Evolutionary conservation across 768 basidiomycete genomes (phyloP), one percentile per base, ranked within the genome.

Genomic region (Russula foetens): DNA sequence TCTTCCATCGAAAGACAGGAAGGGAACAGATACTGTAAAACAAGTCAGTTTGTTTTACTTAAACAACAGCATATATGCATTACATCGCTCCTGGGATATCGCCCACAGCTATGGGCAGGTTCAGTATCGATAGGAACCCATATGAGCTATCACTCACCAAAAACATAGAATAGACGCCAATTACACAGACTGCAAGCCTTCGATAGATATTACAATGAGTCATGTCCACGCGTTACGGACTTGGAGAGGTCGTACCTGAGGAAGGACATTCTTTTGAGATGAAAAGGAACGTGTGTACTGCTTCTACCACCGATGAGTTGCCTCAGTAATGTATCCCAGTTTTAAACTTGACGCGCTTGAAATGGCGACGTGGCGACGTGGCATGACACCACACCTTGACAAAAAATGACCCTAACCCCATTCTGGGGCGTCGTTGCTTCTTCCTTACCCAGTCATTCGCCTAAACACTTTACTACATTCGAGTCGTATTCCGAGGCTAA

Each of bases 31-130:
- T 57, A 94, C 90, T 92, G 59, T 9, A n/a, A 38, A 38, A 51
- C 38, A 33, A 35, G 52, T 61, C 45, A 62, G 57, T 53, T 17
- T 7, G 39, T 4, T 2, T 23, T 24, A 44, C 19, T 19, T 41
- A 31, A 58, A 39, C 21, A 53, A n/a, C 35, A 15, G 29, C 23
- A 48, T 45, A 24, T 31, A 56, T 33, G 23, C 12, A 83, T 68
- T 73, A 97, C 95, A 71, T 73, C 95, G 80, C 76, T 98, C 97
- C 76, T 99, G 97, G 9, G 92, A 90, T 46, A 95, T 83, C 12
- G 90, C 93, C 92, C 92, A 92, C 52, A 92, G 72, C 91, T 92
- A 65, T 9, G 35, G n/a, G 23, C 53, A 51, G 28, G 24, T 31
- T 57, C 28, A 56, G 52, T 24, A n/a, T 24, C 31, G 21, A 41